Evolutionary conservation across 257 asterid species (phyloP).

Genomic region (Lithospermum erythrorhizon): DNA sequence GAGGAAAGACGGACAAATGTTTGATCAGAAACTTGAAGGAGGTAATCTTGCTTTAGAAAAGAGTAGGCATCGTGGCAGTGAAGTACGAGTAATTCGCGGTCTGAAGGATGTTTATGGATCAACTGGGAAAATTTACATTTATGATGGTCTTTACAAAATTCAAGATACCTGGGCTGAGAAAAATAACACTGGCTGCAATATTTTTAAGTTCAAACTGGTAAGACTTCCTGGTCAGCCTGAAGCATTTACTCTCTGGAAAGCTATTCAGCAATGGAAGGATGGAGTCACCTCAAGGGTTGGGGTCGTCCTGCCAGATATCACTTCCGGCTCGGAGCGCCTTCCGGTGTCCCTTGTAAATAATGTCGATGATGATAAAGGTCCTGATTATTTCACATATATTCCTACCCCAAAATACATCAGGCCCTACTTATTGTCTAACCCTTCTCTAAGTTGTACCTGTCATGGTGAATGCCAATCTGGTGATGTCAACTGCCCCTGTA

Average conservation of each 20-base stretch:
- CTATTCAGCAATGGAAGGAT: slow-evolving; percentile 79
- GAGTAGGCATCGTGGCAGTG: slow-evolving; percentile 33
- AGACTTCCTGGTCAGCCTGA: slow-evolving; percentile 80
- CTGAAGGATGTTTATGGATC: slow-evolving; percentile 22
- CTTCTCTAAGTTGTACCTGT: slow-evolving; percentile 56
- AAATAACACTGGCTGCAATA: slow-evolving; percentile 53
- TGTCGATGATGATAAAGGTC: slow-evolving; percentile 82
- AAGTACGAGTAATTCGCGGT: slow-evolving; percentile 56
- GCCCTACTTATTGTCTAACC: slow-evolving; percentile 34
- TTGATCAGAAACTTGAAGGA: slow-evolving; percentile 74
- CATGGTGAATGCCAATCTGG: slow-evolving; percentile 84
- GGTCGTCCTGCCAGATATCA: slow-evolving; percentile 67
- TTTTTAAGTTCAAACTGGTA: slow-evolving; percentile 70
- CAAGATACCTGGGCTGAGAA: slow-evolving; percentile 81
- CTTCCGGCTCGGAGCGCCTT: slow-evolving; percentile 69
- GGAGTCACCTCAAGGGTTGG: slow-evolving; percentile 54
- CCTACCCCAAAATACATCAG: slow-evolving; percentile 39
- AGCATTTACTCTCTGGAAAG: slow-evolving; percentile 73
- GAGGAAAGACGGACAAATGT: slow-evolving; percentile 64
- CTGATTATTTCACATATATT: slow-evolving; percentile 77
- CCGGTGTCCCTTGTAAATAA: slow-evolving; percentile 82
- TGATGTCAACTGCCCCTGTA: slow-evolving; percentile 53
- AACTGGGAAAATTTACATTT: slow-evolving; percentile 61
- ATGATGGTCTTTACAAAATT: slow-evolving; percentile 79
- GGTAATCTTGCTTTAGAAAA: slow-evolving; percentile 45